These are phyloP conservation scores for Ophidiomyces ophidiicola DNA, from an alignment of 2,329 filamentous ascomycete species.

Conservation along the genomic window DNA sequence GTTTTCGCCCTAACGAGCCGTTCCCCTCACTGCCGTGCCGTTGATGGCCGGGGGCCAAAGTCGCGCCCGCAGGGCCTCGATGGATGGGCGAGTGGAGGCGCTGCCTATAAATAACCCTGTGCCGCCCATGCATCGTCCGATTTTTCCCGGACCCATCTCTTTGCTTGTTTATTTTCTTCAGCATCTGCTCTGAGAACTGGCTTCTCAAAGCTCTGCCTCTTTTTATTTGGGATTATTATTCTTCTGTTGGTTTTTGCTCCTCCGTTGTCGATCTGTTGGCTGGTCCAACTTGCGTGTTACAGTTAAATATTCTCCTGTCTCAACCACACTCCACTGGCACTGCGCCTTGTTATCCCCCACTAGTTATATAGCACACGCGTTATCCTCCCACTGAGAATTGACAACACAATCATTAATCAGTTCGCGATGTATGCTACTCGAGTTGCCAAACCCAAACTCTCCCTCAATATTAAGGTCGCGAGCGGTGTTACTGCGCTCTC, in stretches of 20 bases:
- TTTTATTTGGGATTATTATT: conserved; percentile 5
- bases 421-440: conserved; percentile 32
- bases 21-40: conserved; percentile 1
- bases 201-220: conserved; percentile 6
- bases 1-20: not conserved
- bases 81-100: not conserved
- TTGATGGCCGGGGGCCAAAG: not conserved
- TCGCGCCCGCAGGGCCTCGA: not conserved
- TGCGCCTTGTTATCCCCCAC: not conserved
- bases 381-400: not conserved
- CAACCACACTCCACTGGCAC: not conserved
- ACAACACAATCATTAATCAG: not conserved
- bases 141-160: not conserved
- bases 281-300: conserved; percentile 7
- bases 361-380: not conserved
- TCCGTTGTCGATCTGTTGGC: conserved; percentile 5
- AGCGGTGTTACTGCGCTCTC: conserved; percentile 29
- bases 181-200: conserved; percentile 12
- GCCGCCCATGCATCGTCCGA: not conserved
- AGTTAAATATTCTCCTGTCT: not conserved
- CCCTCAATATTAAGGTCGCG: conserved; percentile 32
- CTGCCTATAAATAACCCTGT: conserved; percentile 8
- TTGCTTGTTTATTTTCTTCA: conserved; percentile 6
- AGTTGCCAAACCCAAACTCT: conserved; percentile 36
- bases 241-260: not conserved